Evolutionary conservation across 2,329 filamentous ascomycete genomes (phyloP).

Genomic region (Simplicillium aogashimaense): DNA sequence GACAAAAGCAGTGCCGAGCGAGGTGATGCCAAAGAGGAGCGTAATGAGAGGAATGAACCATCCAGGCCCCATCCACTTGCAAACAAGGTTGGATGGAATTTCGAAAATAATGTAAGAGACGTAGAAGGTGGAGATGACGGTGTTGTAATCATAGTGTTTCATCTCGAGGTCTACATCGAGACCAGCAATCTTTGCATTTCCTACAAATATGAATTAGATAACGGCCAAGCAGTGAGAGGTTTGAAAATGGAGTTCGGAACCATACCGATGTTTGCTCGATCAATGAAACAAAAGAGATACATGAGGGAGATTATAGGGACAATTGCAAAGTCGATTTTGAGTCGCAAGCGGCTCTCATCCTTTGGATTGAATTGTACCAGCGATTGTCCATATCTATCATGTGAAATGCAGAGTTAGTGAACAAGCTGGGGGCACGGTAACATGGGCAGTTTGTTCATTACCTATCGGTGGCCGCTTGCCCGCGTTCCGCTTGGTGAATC

Average conservation of each 20-base stretch:
- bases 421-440: neutral
- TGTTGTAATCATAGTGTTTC: conserved; percentile 57
- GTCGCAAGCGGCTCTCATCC: conserved; percentile 46
- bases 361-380: conserved; percentile 44
- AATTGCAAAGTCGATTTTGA: conserved; percentile 56
- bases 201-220: conserved; percentile 20
- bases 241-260: neutral
- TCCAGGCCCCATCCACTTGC: conserved; percentile 62
- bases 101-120: conserved; percentile 65
- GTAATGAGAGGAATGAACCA: conserved; percentile 59
- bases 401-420: neutral
- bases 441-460: conserved; percentile 12
- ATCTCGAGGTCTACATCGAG: conserved; percentile 52
- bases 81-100: conserved; percentile 57
- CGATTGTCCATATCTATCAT: conserved; percentile 33
- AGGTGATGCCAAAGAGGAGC: conserved; percentile 52
- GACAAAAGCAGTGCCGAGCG: conserved; percentile 57
- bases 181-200: conserved; percentile 59
- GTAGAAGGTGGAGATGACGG: conserved; percentile 58
- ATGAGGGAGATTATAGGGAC: conserved; percentile 56
- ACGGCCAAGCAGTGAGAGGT: neutral
- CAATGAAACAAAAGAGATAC: conserved; percentile 67
- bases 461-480: conserved; percentile 36
- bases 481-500: conserved; percentile 22
- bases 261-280: conserved; percentile 62